Base-by-base conservation (phyloP, 257 asterid species). In the Anisodus tanguticus region DNA sequence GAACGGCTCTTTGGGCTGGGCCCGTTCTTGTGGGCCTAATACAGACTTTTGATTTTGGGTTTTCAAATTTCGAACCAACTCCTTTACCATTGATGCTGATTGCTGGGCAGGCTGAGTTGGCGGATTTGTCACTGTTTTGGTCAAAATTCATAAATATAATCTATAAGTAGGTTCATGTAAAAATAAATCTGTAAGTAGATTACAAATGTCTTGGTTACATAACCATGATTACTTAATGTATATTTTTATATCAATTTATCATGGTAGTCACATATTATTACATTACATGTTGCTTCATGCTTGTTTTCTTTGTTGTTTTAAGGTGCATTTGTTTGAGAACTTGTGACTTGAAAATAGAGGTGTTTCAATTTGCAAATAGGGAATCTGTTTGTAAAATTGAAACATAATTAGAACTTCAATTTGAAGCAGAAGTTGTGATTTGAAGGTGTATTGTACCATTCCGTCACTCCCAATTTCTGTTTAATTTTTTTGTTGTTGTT, bases 1-100 rank as follows among this genome's bases (percentile, higher is more conserved):
- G 57, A 82, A 82, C 85, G 85, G 70, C 58, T 82, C 39, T 19
- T 82, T 82, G 80, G 69, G 58, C n/a, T 66, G 84, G 84, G 84
- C 79, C 84, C 63, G 45, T 31, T 22, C 3, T 22, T 26, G 62
- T 66, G 84, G 84, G 79, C 66, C 79, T 80, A 53, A 35, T 68
- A 31, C 12, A 67, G 45, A 22, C 26, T 39, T 74, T 11, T 35
- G 2, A 53, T 35, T 41, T 82, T 68, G 67, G 80, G 39, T 35
- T 67, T 82, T 82, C 80, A 76, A 70, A 82, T 17, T 82, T 77
- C 51, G 82, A 77, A 77, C 31, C 31, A 13, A 77, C 15, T 22
- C 8, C 63, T 41, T 41, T 77, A 77, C 63, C 81, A 64, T 76
- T 13, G 15, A 57, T 57, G 8, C 62, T 11, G 62, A 5, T 22